phyloP scores from a whole-genome alignment of 495 filamentous ascomycete genomes.

The Xylaria castorea region DNA sequence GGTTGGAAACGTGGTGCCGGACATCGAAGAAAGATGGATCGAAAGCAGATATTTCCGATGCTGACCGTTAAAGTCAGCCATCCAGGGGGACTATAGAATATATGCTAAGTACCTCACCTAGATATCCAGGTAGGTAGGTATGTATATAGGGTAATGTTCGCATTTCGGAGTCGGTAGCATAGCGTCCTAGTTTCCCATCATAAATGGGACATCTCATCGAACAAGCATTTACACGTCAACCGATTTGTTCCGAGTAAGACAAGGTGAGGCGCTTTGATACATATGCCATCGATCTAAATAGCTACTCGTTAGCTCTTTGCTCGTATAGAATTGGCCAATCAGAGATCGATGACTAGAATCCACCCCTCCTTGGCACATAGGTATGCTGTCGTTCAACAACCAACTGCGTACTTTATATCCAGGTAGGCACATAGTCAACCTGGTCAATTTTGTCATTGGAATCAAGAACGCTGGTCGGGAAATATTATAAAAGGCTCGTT shows the following conservation, averaged over 20 bases:
- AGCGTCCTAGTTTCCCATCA: constrained; percentile 8
- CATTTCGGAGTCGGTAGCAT: constrained; percentile 19
- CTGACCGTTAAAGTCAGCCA: constrained; percentile 44
- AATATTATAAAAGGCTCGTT: constrained; percentile 5
- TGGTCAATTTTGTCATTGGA: background rate
- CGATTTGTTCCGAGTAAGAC: constrained; percentile 14
- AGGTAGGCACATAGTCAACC: background rate
- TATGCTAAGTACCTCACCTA: background rate
- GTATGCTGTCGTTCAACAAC: background rate
- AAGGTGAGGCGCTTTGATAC: background rate
- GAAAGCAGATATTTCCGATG: constrained; percentile 83
- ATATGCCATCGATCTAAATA: background rate
- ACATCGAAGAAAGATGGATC: constrained; percentile 81
- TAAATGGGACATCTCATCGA: constrained; percentile 4
- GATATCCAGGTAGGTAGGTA: constrained; percentile 3
- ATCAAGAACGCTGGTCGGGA: background rate
- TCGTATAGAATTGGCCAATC: constrained; percentile 24
- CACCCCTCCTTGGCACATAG: background rate
- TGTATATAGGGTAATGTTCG: constrained; percentile 4
- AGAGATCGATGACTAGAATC: background rate
- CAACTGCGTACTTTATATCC: background rate
- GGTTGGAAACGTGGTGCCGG: constrained; percentile 77
- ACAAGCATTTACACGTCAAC: background rate
- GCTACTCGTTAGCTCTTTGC: constrained; percentile 5
- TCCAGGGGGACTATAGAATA: background rate